Base-by-base conservation (phyloP, 331 rosid species). In the Saraca asoca region DNA sequence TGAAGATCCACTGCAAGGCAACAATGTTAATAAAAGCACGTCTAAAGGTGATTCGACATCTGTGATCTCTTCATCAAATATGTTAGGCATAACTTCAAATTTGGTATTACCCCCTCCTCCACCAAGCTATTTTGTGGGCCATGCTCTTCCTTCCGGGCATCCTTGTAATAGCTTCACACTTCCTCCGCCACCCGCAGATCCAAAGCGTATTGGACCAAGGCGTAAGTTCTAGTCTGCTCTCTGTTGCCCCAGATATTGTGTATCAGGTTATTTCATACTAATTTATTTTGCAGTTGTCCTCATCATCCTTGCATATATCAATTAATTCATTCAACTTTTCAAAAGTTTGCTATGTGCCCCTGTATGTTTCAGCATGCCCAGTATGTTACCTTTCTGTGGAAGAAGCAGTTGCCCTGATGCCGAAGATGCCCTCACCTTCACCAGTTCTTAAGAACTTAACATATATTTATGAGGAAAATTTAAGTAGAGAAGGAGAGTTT, bases 121-220 rank as follows among this genome's bases (percentile, higher is more conserved):
- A 6, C 85, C 83, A 39, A 69, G 82, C 50, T 64, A 85, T 72
- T 89, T 92, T 80, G 71, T 85, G 66, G 98, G 98, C 34, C 89
- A 92, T 71, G 62, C 82, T 51, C 95, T 93, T 78, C 91, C 96
- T 61, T 75, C 75, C 1, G 96, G 88, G 38, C 98, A 93, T 85
- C 98, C 87, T 0, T 93, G 98, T 80, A 87, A 84, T 70, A 76
- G 70, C 68, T 87, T 93, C 79, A 73, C 90, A 24, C 60, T 89
- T 70, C 96, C 96, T 71, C 98, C 98, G 54, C 96, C 98, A 20
- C 98, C 96, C 4, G 89, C 96, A 15, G 96, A 93, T 82, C 84
- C 66, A 69, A 92, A 92, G 77, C 89, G 95, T 62, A 87, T 76
- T 9, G 98, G 95, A 62, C 94, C 98, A 7, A 85, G 94, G 34